These are phyloP conservation scores for Alternaria angustiovoidea DNA, from an alignment of 2,329 filamentous ascomycete species.

Conservation along the genomic window DNA sequence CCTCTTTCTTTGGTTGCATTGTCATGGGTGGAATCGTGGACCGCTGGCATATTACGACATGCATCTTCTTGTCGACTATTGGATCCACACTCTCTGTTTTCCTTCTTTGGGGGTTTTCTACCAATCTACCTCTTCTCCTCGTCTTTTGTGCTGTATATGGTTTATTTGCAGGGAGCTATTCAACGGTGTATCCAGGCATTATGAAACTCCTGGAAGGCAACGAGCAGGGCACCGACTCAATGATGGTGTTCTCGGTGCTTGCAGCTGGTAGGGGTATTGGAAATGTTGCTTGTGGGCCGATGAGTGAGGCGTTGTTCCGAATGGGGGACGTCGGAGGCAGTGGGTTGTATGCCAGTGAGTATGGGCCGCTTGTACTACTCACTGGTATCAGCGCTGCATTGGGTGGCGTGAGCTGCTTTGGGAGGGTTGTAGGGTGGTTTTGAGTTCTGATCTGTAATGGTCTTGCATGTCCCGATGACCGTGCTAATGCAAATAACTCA, in stretches of 20 bases:
- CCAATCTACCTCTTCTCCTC: not conserved
- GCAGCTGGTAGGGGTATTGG: not conserved
- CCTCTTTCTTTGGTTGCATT: not conserved
- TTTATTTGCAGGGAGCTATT: not conserved
- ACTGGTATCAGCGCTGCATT: not conserved
- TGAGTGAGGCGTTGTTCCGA: not conserved
- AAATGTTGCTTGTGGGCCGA: not conserved
- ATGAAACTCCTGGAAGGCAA: too few species aligned
- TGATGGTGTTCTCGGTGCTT: not conserved
- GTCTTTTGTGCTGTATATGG: not conserved
- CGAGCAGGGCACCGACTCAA: not conserved
- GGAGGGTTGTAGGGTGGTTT: not conserved
- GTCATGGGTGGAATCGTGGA: not conserved
- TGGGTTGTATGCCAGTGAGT: not conserved
- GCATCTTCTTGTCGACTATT: not conserved
- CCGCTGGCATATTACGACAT: not conserved
- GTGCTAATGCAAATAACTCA: rapidly evolving
- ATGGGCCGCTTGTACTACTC: not conserved
- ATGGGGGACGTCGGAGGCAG: not conserved
- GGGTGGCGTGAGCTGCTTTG: not conserved
- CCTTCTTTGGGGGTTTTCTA: not conserved
- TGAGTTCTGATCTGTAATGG: rapidly evolving
- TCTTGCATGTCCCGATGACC: too few species aligned
- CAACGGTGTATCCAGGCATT: too few species aligned
- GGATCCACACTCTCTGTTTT: not conserved